Percentiles rank a stretch among this genome's conserved stretches.
Conservation (phyloP, 2,329 filamentous ascomycete genomes). For the Xenosphaeropsis pyriputrescens region DNA sequence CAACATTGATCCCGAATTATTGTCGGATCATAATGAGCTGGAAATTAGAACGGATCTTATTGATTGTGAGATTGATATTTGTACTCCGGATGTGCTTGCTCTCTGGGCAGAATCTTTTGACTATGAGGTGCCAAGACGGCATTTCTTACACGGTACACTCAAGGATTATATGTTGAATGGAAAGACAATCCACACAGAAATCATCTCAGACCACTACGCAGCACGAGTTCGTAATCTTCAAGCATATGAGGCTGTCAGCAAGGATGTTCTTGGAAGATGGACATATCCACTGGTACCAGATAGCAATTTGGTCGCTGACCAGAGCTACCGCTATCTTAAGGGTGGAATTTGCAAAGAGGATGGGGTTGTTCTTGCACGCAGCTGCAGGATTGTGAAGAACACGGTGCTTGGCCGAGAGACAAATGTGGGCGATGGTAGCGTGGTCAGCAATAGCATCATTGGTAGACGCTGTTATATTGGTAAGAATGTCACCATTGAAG, state of each 20-base stretch:
- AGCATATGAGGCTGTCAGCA: conserved; percentile 79
- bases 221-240: conserved; percentile 75
- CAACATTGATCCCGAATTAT: conserved; percentile 64
- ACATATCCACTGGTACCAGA: conserved; percentile 82
- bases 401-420: conserved; percentile 68
- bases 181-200: conserved; percentile 88
- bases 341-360: conserved; percentile 67
- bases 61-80: conserved; percentile 93
- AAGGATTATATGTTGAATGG: conserved; percentile 97
- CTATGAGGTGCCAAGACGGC: conserved; percentile 76
- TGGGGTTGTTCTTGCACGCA: conserved; percentile 57
- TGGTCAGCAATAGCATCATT: conserved; percentile 62
- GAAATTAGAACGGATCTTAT: conserved; percentile 79
- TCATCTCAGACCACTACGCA: conserved; percentile 71
- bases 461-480: conserved; percentile 80
- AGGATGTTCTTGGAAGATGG: conserved; percentile 77
- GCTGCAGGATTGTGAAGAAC: conserved; percentile 51
- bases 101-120: conserved; percentile 97
- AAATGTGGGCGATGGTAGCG: conserved; percentile 56
- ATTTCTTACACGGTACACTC: conserved; percentile 82
- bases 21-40: conserved; percentile 58
- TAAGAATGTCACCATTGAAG: conserved; percentile 62
- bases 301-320: conserved; percentile 65
- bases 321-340: conserved; percentile 58
- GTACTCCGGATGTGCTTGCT: conserved; percentile 86